Conservation (phyloP, 139 green algal species). For the Tetraselmis chui region DNA sequence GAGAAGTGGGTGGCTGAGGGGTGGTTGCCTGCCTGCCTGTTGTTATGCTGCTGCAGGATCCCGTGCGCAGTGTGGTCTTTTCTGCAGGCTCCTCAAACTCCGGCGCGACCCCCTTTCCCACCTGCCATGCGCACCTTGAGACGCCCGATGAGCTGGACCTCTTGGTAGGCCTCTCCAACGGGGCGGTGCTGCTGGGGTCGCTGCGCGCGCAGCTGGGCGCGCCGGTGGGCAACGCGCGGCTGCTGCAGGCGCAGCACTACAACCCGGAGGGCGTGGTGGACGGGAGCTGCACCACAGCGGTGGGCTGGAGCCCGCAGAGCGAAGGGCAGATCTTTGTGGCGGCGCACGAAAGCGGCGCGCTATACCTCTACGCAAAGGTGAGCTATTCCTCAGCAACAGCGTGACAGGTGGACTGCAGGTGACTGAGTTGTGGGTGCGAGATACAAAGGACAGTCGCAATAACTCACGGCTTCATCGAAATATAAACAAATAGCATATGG, state of each 20-base stretch:
- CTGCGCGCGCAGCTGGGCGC: constrained; percentile 44
- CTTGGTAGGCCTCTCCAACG: constrained; percentile 56
- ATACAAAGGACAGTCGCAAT: no score
- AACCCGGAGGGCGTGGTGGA: constrained; percentile 39
- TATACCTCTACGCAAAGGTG: constrained; percentile 68
- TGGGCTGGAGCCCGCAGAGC: constrained; percentile 49
- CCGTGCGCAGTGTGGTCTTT: constrained; percentile 21
- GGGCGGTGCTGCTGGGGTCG: constrained; percentile 61
- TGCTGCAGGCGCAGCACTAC: constrained; percentile 24
- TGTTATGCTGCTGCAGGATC: constrained; percentile 36
- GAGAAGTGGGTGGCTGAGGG: no score
- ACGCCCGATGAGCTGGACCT: constrained; percentile 52
- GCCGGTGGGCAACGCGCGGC: constrained; percentile 19
- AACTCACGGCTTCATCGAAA: no score
- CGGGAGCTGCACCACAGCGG: constrained; percentile 23
- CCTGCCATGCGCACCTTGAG: constrained; percentile 41
- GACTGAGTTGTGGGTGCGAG: no score
- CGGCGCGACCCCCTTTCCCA: constrained; percentile 24
- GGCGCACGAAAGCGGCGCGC: constrained; percentile 42
- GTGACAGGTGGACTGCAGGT: no score
- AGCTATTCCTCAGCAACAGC: no score
- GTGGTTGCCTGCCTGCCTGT: no score
- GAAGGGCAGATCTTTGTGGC: constrained; percentile 42
- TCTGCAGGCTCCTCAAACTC: constrained; percentile 24
- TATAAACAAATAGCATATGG: no score